Evolutionary conservation across 805 yeast genomes (phyloP).

Genomic region (Cyberlindnera saturnus): DNA sequence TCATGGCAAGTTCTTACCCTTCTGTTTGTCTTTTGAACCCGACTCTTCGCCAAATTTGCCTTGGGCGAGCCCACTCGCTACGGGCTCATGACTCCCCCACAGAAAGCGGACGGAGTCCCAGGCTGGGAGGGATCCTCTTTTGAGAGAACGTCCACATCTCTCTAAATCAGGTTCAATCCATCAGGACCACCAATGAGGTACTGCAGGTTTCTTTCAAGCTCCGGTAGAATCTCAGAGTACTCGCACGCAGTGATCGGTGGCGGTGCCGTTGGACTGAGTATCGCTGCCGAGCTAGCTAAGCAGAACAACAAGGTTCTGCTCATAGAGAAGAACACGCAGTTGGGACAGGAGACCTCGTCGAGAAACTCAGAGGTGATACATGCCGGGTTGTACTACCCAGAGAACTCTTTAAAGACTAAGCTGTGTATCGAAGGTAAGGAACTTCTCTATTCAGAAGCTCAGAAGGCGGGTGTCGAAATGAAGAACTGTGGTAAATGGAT

Average conservation of each 20-base stretch:
- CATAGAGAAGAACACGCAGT: conserved; percentile 57
- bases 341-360: conserved; percentile 82
- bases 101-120: too few relatives aligned
- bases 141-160: too few relatives aligned
- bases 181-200: too few relatives aligned
- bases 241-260: conserved; percentile 78
- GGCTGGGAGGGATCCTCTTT: too few relatives aligned
- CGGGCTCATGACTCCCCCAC: too few relatives aligned
- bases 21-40: too few relatives aligned
- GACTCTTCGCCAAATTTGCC: too few relatives aligned
- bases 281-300: conserved; percentile 62
- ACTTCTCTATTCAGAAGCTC: conserved; percentile 46
- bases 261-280: conserved; percentile 78
- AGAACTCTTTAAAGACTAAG: conserved; percentile 55
- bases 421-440: conserved; percentile 74
- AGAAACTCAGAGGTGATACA: conserved; percentile 91
- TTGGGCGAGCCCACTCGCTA: too few relatives aligned
- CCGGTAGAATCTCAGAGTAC: conserved; percentile 35
- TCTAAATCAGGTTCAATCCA: too few relatives aligned
- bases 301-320: conserved; percentile 50
- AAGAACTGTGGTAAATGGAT: conserved; percentile 76
- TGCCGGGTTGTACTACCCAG: conserved; percentile 83
- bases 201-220: conserved; percentile 11
- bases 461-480: conserved; percentile 48
- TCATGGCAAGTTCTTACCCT: too few relatives aligned